Evolutionary conservation across 352 stramenopile genomes (phyloP), one percentile per base, ranked within the genome.

Genomic region (Phytophthora hibernalis): DNA sequence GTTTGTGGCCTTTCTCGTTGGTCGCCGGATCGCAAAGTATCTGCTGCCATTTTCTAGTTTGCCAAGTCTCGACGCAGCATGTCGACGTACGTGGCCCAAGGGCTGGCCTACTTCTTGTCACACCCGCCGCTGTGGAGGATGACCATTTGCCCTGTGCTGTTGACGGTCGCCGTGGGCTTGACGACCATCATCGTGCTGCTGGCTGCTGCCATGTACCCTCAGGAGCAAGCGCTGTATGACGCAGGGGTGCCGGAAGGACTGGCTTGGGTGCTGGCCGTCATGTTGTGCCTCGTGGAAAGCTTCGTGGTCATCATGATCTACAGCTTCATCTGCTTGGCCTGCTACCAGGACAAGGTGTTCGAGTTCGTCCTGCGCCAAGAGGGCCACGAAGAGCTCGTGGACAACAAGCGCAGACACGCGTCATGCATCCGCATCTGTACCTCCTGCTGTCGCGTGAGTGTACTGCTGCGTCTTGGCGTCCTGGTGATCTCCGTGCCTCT

Each of bases 231-330:
- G 13, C 70, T 87, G 20, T 61, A 75, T 28, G 55, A 77, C 38
- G 65, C 49, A 8, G 72, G 76, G n/a, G 66, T 89, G 1, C 64
- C 80, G 0, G 47, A 73, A 33, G 68, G 42, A 22, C 54, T 86
- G 42, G 71, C 78, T 7, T 89, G 80, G 79, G 50, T 84, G 24
- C 60, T 89, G 10, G 62, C 78, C n/a, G 48, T 89, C 37, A 70
- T 89, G 61, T 50, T 86, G 54, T 81, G 83, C 49, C 49, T 89
- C 26, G 64, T 85, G 30, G 77, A 87, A 60, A 80, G 80, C 68
- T 89, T 86, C 61, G 62, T 87, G 35, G 51, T 82, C 53, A 72
- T 77, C 35, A 68, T 89, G 63, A 70, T 87, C 37, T 87, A 83
- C 69, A 80, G 70, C 37, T 70, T 85, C 30, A 61, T 81, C 26